Conservation (phyloP, 2,329 filamentous ascomycete species). For the Exophiala xenobiotica region DNA sequence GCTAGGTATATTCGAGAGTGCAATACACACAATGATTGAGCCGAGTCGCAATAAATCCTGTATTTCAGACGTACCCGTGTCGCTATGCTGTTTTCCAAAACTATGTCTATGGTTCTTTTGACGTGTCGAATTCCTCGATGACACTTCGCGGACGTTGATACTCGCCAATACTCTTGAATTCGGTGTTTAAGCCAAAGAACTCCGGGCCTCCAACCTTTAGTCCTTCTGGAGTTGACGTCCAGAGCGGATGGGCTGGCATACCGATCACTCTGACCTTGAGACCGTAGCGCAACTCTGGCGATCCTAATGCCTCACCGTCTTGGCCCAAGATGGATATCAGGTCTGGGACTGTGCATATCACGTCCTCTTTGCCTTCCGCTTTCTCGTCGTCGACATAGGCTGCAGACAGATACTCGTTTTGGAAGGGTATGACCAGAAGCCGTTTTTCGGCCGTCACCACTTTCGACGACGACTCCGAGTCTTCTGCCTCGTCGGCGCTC, state of each 20-base stretch:
- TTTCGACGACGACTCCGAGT: slow-evolving; percentile 28
- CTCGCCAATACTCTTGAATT: slow-evolving; percentile 30
- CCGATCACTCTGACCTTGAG: slow-evolving; percentile 53
- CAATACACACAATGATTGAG: no score
- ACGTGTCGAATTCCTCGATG: slow-evolving; percentile 31
- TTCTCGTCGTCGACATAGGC: slow-evolving; percentile 21
- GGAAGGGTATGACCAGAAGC: slow-evolving; percentile 32
- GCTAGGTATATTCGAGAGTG: no score
- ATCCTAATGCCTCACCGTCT: slow-evolving; percentile 27
- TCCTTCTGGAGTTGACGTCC: slow-evolving; percentile 43
- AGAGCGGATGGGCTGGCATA: slow-evolving; percentile 51
- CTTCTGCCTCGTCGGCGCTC: slow-evolving; percentile 28
- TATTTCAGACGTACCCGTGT: no score
- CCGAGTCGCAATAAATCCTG: no score
- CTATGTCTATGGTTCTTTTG: neutral
- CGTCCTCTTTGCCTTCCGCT: slow-evolving; percentile 19
- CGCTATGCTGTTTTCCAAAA: neutral
- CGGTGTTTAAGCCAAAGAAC: slow-evolving; percentile 37
- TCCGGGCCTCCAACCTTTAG: slow-evolving; percentile 43
- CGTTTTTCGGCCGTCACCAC: slow-evolving; percentile 6
- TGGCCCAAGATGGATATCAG: slow-evolving; percentile 28
- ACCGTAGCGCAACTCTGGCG: slow-evolving; percentile 47
- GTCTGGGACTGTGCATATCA: slow-evolving; percentile 37
- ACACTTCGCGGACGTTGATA: slow-evolving; percentile 32
- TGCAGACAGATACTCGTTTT: slow-evolving; percentile 36